Conservation (phyloP, 208 protist genomes). For the Histomonas meleagridis region DNA sequence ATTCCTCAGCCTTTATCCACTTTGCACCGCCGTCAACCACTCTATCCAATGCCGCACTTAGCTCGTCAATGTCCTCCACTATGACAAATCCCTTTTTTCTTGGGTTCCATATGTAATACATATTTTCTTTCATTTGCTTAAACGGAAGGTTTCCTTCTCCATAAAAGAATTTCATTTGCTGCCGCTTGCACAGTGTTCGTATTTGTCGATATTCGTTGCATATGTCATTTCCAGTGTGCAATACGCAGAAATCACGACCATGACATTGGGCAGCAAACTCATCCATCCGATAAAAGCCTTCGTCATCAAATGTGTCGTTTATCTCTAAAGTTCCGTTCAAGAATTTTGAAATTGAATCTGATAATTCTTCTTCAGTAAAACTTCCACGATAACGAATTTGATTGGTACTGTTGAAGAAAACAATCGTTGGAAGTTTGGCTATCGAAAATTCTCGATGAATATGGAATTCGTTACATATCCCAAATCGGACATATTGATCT, state of each 20-base stretch:
- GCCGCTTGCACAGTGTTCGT: neutral
- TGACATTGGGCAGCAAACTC: constrained; percentile 5
- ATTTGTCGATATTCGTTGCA: neutral
- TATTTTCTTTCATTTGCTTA: neutral
- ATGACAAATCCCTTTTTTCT: neutral
- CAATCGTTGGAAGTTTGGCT: neutral
- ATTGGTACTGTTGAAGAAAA: neutral
- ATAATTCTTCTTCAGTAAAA: neutral
- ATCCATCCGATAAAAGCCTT: neutral
- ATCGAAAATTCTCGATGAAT: neutral
- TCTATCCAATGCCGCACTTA: neutral
- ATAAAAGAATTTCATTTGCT: constrained; percentile 35
- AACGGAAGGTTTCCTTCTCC: neutral
- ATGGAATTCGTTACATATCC: neutral
- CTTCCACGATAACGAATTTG: neutral
- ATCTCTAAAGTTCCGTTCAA: neutral
- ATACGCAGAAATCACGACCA: neutral
- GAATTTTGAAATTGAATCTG: neutral
- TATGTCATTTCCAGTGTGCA: neutral
- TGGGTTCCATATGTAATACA: constrained; percentile 10
- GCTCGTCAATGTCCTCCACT: neutral
- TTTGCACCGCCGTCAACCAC: neutral
- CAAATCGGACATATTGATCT: neutral
- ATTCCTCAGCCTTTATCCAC: neutral
- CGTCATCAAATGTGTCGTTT: neutral